Evolutionary conservation across 441 rosid species (phyloP), one percentile per base, ranked within the genome.

Genomic region (Flueggea neowawraea): DNA sequence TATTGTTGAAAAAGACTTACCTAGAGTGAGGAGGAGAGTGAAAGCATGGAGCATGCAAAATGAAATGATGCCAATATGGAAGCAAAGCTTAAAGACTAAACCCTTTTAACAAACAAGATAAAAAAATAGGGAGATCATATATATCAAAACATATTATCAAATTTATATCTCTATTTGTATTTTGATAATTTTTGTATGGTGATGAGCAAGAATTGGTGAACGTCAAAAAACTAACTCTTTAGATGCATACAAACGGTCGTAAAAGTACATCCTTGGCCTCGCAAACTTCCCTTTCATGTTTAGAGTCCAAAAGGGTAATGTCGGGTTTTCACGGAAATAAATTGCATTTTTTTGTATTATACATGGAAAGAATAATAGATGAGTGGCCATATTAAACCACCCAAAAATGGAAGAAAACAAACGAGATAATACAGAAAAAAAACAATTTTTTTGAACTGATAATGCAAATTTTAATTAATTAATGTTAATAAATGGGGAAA

Each of bases 21-120:
- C 71, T 33, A 62, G 73, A 75, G 75, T 14, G 55, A 55, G 63
- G 55, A 74, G 74, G 66, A 73, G 73, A 78, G 57, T 65, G 65
- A 22, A 64, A 77, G 80, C 60, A 63, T 70, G 78, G 49, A 66
- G 28, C 2, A 22, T 22, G 28, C 28, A 22, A 22, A 22, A 22
- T 22, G 28, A 22, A 22, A 22, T 22, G 28, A 22, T 22, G 28
- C 69, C 32, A 75, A 73, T 65, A 68, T 6, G 3, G 12, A 43
- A 60, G 62, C 60, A 57, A 62, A 72, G 61, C 15, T 76, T 74
- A 77, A 6, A 54, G 44, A 33, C 57, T 69, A 72, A 67, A 59
- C 67, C 69, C 63, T 22, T 22, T 43, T 65, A 66, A 63, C 61
- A 54, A 68, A 60, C 64, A 13, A 15, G 28, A 22, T 1, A 22